Evolutionary conservation across 2,329 filamentous ascomycete species (phyloP).

Genomic region (Neopestalotiopsis clavispora): DNA sequence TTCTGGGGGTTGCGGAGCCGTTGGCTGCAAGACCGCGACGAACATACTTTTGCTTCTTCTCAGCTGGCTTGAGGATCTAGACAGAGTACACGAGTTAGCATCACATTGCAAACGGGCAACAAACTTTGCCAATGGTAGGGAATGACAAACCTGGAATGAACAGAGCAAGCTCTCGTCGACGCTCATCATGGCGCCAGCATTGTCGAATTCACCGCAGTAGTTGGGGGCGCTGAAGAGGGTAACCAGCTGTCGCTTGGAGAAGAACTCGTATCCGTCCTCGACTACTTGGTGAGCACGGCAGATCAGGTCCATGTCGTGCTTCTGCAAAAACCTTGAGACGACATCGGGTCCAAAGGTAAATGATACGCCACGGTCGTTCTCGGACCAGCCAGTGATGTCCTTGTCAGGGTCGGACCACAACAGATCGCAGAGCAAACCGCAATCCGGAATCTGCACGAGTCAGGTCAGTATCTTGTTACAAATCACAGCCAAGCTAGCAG

Average conservation of each 20-base stretch:
- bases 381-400: constrained; percentile 98
- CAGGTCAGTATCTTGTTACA: constrained; percentile 36
- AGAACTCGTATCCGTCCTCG: constrained; percentile 99
- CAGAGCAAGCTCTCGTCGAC: constrained; percentile 98
- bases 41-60: constrained; percentile 99
- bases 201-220: constrained; percentile 99
- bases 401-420: constrained; percentile 99
- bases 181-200: constrained; percentile 99
- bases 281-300: constrained; percentile 98
- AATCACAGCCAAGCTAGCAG: constrained; percentile 32
- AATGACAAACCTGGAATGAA: constrained; percentile 84
- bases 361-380: constrained; percentile 97
- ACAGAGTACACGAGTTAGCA: constrained; percentile 4
- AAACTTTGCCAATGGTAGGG: background rate
- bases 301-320: constrained; percentile 99
- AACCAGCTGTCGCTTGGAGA: constrained; percentile 96
- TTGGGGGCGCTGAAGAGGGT: constrained; percentile 98
- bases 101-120: background rate
- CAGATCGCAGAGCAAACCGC: constrained; percentile 94
- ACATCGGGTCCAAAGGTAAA: constrained; percentile 99
- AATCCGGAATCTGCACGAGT: constrained; percentile 85
- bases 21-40: constrained; percentile 73
- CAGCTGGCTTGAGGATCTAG: constrained; percentile 97
- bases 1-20: constrained; percentile 73
- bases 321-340: constrained; percentile 95